Conservation (phyloP, 176 grass and related monocot genomes). For the Oryza coarctata region DNA sequence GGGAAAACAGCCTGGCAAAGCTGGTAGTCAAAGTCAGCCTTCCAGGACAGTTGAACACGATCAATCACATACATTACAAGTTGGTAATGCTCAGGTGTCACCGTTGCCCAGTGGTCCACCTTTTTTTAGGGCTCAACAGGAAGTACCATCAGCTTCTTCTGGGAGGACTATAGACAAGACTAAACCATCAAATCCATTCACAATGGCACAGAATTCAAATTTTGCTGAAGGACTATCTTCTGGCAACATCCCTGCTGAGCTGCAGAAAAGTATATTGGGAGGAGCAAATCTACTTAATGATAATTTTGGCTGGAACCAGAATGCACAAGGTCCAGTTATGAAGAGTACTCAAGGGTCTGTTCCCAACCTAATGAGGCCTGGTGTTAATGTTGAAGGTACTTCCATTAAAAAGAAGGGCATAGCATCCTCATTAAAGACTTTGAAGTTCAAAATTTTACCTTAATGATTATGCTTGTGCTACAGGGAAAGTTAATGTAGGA, state of each 20-base stretch:
- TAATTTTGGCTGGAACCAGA: constrained; percentile 79
- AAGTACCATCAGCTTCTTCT: constrained; percentile 44
- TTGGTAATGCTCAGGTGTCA: constrained; percentile 46
- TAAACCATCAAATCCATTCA: constrained; percentile 54
- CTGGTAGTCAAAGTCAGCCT: constrained; percentile 49
- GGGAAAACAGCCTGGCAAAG: constrained; percentile 65
- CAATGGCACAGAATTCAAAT: constrained; percentile 54
- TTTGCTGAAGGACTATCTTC: constrained; percentile 66
- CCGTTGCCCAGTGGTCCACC: constrained; percentile 47
- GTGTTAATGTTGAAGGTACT: constrained; percentile 61
- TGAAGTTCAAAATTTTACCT: constrained; percentile 27
- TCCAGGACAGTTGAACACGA: constrained; percentile 54
- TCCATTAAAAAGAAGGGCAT: constrained; percentile 28
- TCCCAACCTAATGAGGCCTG: constrained; percentile 59
- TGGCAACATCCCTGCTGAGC: constrained; percentile 53
- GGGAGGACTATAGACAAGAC: constrained; percentile 56
- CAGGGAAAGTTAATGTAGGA: constrained; percentile 66
- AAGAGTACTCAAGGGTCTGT: constrained; percentile 68
- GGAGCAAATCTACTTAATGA: constrained; percentile 63
- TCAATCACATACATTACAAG: constrained; percentile 58
- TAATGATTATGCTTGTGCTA: constrained; percentile 39
- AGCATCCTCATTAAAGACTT: constrained; percentile 2
- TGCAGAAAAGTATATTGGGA: constrained; percentile 70
- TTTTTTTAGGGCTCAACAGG: constrained; percentile 45
- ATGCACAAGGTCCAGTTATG: constrained; percentile 47